Evolutionary conservation across 208 protist genomes (phyloP).

Genomic region (Leishmania guyanensis): DNA sequence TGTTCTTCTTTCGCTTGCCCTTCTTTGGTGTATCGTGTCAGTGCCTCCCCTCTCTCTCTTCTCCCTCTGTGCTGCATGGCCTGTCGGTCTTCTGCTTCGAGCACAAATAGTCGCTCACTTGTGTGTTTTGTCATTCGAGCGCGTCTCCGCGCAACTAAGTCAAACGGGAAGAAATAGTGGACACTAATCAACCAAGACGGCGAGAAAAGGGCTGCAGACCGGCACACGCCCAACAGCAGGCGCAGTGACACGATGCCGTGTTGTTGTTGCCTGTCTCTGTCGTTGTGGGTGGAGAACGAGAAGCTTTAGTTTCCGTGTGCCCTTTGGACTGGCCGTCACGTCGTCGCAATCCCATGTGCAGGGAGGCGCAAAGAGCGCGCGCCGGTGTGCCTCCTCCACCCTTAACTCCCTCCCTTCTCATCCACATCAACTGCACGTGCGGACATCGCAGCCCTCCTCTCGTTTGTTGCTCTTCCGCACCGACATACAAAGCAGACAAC

Average conservation of each 20-base stretch:
- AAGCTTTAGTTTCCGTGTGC: no score
- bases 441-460: not conserved
- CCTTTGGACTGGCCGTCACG: no score
- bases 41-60: not conserved
- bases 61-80: not conserved
- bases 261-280: not conserved
- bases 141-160: no score
- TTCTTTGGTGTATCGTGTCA: no score
- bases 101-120: not conserved
- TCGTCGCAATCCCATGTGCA: not conserved
- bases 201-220: not conserved
- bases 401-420: not conserved
- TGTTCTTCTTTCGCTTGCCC: no score
- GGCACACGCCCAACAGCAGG: not conserved
- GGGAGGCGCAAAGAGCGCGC: not conserved
- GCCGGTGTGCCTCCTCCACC: no score
- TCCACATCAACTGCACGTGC: not conserved
- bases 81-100: not conserved
- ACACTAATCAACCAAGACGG: not conserved
- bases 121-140: not conserved
- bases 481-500: not conserved
- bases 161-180: not conserved
- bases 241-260: not conserved
- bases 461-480: not conserved
- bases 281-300: not conserved